Evolutionary conservation across 2,329 filamentous ascomycete species (phyloP).

Genomic region (Fusarium solani-melongenae): DNA sequence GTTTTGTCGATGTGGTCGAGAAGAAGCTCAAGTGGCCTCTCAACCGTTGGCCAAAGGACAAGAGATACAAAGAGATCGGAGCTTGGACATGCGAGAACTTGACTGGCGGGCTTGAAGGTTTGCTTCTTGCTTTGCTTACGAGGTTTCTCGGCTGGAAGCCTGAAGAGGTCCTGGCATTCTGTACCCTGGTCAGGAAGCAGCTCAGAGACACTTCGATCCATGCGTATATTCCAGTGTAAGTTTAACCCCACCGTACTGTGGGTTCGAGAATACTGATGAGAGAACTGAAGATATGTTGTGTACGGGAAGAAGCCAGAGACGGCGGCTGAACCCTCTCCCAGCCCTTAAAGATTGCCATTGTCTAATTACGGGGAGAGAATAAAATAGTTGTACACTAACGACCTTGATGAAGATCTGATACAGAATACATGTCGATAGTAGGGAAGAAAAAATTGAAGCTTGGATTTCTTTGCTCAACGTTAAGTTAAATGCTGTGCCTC

Average conservation of each 20-base stretch:
- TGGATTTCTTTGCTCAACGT: no score
- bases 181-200: not conserved
- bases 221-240: constrained; percentile 11
- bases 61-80: constrained; percentile 19
- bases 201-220: constrained; percentile 6
- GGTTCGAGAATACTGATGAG: not conserved
- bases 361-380: not conserved
- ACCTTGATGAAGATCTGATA: no score
- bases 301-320: not conserved
- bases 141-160: constrained; percentile 2
- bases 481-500: no score
- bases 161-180: constrained; percentile 9
- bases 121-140: constrained; percentile 9
- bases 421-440: no score
- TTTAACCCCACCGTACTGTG: accelerated
- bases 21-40: constrained; percentile 13
- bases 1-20: constrained; percentile 14
- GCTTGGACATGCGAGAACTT: constrained; percentile 4
- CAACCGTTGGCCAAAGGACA: constrained; percentile 16
- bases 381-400: not conserved
- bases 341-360: not conserved
- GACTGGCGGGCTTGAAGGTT: constrained; percentile 3
- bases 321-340: not conserved
- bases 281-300: not conserved
- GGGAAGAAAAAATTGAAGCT: no score